Evolutionary conservation across 371 early-diverging fungal species (phyloP), one percentile per base, ranked within the genome.

Genomic region (Mucor piriformis): DNA sequence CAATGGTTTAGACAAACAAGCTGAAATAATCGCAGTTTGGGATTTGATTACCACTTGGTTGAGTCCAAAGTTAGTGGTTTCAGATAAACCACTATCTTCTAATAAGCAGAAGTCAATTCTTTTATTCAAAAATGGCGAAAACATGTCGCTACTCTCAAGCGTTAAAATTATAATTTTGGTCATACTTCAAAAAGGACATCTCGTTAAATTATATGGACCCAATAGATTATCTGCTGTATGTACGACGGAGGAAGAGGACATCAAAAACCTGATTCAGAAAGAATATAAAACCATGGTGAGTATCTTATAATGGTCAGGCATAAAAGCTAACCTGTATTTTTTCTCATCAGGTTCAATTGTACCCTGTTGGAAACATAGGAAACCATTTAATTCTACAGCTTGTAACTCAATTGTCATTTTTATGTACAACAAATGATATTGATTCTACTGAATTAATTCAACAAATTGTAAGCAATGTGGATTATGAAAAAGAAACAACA

Each of bases 121-220:
- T 13, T 43, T 43, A 16, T 49, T 38, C 13, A 12, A 49, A 15
- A 23, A 32, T 2, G 13, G 4, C 35, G 29, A 27, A 50, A 40
- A 25, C 20, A 21, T 11, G 11, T 11, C 46, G 8, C 12, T 46
- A 11, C 11, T 46, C 8, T 24, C 52, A 10, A 20, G 8, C 3
- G 20, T 12, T 12, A 57, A 54, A 7, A 16, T 54, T 0, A 12
- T 42, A 21, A 1, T 63, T 7, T 21, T 57, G 2, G 21, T 42
- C 5, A 12, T 63, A n/a, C 43, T 63, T 24, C 64, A 63, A 43
- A 57, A 53, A n/a, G 49, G 49, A 0, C 34, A 44, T 4, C 47
- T 53, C 32, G 25, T 32, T 13, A n/a, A 32, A 32, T 15, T 50
- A 6, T 58, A 58, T 18, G 58, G 58, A 50, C 0, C 38, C 1